Evolutionary conservation across 805 yeast species (phyloP).

Genomic region (Zygotorulaspora chibaensis): DNA sequence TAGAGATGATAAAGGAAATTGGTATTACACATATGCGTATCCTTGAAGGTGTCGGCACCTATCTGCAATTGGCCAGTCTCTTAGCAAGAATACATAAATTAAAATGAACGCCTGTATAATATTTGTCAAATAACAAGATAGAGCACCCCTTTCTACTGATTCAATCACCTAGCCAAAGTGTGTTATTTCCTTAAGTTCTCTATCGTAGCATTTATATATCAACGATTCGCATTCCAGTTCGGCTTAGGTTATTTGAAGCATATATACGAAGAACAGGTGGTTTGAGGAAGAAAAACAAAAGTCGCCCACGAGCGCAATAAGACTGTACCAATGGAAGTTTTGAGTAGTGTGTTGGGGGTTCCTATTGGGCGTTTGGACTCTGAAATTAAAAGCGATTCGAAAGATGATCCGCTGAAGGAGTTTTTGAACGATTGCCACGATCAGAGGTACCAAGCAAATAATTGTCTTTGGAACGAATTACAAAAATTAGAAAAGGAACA

Average conservation of each 20-base stretch:
- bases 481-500: conserved; percentile 20
- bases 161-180: too few relatives aligned
- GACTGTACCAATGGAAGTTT: conserved; percentile 15
- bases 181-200: too few relatives aligned
- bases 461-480: conserved; percentile 16
- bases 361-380: not conserved
- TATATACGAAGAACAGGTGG: not conserved
- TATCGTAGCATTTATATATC: too few relatives aligned
- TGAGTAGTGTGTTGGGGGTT: conserved; percentile 14
- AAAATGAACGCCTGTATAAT: conserved; percentile 5
- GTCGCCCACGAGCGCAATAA: not conserved
- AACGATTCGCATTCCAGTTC: too few relatives aligned
- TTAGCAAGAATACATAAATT: conserved; percentile 49
- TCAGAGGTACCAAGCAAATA: conserved; percentile 12
- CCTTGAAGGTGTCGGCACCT: conserved; percentile 87
- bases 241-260: too few relatives aligned
- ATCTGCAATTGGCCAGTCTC: conserved; percentile 80
- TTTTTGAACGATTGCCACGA: conserved; percentile 11
- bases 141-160: too few relatives aligned
- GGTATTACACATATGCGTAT: conserved; percentile 91
- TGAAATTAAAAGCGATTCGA: not conserved
- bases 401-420: conserved; percentile 4
- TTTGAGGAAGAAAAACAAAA: not conserved
- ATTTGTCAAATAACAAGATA: not conserved
- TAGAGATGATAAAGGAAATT: conserved; percentile 77